These are phyloP conservation scores for Torrubiella hemipterigena DNA, from an alignment of 2,329 filamentous ascomycete species.

Conservation along the genomic window DNA sequence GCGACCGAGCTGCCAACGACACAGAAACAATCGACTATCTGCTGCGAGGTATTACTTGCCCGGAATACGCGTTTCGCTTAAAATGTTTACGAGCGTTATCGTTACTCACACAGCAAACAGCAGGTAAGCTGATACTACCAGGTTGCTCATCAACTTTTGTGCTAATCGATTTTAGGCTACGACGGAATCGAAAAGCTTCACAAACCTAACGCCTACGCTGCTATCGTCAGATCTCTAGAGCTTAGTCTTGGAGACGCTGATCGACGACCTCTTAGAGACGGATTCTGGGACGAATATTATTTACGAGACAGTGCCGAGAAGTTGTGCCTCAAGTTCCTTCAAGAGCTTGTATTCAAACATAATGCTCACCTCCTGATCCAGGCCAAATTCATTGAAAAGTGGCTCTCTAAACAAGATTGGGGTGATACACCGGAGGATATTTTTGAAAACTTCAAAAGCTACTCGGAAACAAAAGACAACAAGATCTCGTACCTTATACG, in stretches of 20 bases:
- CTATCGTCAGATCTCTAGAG: conserved; percentile 49
- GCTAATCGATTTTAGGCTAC: conserved; percentile 16
- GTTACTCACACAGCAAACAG: conserved; percentile 34
- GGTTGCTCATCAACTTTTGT: conserved; percentile 3
- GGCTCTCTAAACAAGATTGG: conserved; percentile 64
- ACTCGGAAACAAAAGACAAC: conserved; percentile 38
- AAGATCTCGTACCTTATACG: conserved; percentile 38
- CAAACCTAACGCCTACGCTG: conserved; percentile 37
- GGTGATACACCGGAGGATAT: conserved; percentile 42
- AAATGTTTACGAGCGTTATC: conserved; percentile 43
- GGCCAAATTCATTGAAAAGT: conserved; percentile 57
- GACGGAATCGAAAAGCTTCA: conserved; percentile 34
- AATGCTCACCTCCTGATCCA: conserved; percentile 44
- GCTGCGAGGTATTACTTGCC: conserved; percentile 44
- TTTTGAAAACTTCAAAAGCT: conserved; percentile 39
- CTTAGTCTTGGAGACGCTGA: conserved; percentile 37
- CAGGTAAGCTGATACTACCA: conserved; percentile 11
- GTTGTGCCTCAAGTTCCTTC: conserved; percentile 44
- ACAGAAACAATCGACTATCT: conserved; percentile 34
- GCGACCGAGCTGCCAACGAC: conserved; percentile 48
- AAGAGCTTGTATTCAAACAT: conserved; percentile 47
- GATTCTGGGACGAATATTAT: conserved; percentile 49
- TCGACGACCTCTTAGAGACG: conserved; percentile 39
- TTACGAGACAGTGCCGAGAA: conserved; percentile 50
- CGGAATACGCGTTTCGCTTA: conserved; percentile 48